Evolutionary conservation across 163 green algal genomes (phyloP).

Genomic region (Scenedesmus sp.): DNA sequence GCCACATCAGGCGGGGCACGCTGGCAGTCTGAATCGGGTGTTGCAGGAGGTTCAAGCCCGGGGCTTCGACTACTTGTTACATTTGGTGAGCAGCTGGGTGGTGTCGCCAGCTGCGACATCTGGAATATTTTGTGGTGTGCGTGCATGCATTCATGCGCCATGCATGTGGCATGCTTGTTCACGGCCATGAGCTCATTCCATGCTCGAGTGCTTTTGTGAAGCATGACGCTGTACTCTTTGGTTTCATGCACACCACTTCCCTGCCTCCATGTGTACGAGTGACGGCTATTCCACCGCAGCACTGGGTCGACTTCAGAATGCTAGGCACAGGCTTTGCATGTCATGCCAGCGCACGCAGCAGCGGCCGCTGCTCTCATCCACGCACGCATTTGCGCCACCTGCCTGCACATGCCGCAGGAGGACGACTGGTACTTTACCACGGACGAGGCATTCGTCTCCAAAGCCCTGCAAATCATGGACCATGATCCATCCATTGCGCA

Average conservation of each 20-base stretch:
- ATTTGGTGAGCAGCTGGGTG: neutral
- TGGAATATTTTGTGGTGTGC: neutral
- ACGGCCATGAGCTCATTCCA: too few relatives aligned
- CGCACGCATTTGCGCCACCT: neutral
- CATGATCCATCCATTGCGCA: neutral
- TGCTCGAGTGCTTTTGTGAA: too few relatives aligned
- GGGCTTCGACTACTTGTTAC: conserved; percentile 1
- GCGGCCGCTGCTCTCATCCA: too few relatives aligned
- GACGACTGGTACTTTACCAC: neutral
- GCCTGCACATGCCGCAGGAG: neutral
- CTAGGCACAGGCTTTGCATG: too few relatives aligned
- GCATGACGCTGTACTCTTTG: too few relatives aligned
- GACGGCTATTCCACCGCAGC: too few relatives aligned
- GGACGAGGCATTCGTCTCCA: neutral
- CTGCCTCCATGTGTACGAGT: too few relatives aligned
- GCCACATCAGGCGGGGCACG: neutral
- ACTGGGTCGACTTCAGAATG: too few relatives aligned
- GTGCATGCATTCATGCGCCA: too few relatives aligned
- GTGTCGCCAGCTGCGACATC: neutral
- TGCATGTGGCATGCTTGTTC: too few relatives aligned
- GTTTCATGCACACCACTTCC: too few relatives aligned
- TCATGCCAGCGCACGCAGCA: too few relatives aligned
- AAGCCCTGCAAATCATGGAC: neutral
- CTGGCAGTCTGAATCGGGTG: neutral
- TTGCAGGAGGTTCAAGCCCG: neutral